Evolutionary conservation across 73 alveolate genomes (phyloP), one percentile per base, ranked within the genome.

Genomic region (Symbiodinium pilosum): DNA sequence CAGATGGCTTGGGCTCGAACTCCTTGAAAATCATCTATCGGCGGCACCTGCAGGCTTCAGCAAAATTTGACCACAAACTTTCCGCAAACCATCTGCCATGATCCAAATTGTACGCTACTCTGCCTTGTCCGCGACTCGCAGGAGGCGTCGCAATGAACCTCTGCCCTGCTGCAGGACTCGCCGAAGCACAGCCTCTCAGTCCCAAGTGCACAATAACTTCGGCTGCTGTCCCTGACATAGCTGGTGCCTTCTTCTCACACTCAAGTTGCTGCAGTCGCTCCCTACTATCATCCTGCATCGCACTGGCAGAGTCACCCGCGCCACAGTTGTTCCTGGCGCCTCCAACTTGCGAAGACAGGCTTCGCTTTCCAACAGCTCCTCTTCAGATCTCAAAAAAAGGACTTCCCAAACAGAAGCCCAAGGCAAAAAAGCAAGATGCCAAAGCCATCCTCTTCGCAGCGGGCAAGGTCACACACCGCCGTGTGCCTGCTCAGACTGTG

Each of bases 151-250:
- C 87, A 89, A 16, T 1, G 96, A 89, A 36, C 43, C 64, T n/a
- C 96, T 39, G 8, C 96, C 96, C 96, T 89, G 96, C 77, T 89
- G 96, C 73, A 89, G 73, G 75, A 89, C 96, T n/a, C 96, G 96
- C 96, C 77, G 96, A 39, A 89, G 39, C 87, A n/a, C 69, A 75
- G 96, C 96, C 96, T 88, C 26, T 30, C 73, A 30, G 28, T 64
- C 40, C 21, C 32, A 26, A 8, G 38, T 7, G 1, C 38, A 64
- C 38, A 3, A 5, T 47, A 47, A 47, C 59, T 47, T n/a, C n/a
- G n/a, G n/a, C 59, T 47, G 14, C 59, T 47, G 14, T 47, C 59
- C 14, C 14, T 47, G 59, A 47, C n/a, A 47, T 14, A 14, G 14
- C 59, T 47, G 59, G 59, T 28, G 84, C 95, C 95, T 42, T 64